Conservation (phyloP, 2,329 filamentous ascomycete genomes). For the Phaeosphaeriaceae sp. region DNA sequence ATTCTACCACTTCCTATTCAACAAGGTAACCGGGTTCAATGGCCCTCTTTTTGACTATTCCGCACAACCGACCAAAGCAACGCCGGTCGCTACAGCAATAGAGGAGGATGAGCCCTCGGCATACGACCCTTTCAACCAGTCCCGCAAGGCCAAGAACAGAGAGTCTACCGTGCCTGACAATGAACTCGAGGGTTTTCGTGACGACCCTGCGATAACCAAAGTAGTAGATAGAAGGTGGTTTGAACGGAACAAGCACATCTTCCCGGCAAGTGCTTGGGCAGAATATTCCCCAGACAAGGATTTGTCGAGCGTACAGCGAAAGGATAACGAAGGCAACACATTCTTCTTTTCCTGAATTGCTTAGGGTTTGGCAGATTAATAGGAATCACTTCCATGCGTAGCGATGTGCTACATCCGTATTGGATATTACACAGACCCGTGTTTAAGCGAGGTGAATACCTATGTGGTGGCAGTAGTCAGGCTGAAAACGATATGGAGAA, state of each 20-base stretch:
- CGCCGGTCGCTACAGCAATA: slow-evolving; percentile 30
- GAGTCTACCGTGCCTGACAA: slow-evolving; percentile 52
- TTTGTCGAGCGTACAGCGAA: slow-evolving; percentile 76
- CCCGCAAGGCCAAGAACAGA: slow-evolving; percentile 43
- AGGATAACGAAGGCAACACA: slow-evolving; percentile 86
- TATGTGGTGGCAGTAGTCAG: not conserved
- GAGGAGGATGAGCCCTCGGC: slow-evolving; percentile 30
- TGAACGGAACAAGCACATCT: slow-evolving; percentile 97
- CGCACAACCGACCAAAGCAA: slow-evolving; percentile 54
- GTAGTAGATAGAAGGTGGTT: slow-evolving; percentile 98
- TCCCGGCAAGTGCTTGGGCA: slow-evolving; percentile 93
- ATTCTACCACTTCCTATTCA: slow-evolving; percentile 95
- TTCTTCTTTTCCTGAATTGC: slow-evolving; percentile 68
- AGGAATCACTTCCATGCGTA: not conserved
- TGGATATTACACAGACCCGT: too few relatives aligned
- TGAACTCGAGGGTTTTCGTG: slow-evolving; percentile 71
- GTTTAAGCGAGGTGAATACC: not conserved
- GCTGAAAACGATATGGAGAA: too few relatives aligned
- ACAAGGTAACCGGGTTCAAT: slow-evolving; percentile 77
- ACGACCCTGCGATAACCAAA: slow-evolving; percentile 84
- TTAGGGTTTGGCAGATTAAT: not conserved
- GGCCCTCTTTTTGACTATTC: slow-evolving; percentile 81
- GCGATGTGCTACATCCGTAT: too few relatives aligned
- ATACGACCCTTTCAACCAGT: slow-evolving; percentile 52
- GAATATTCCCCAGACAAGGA: slow-evolving; percentile 91